Evolutionary conservation across 1,139 yeast genomes (phyloP).

Genomic region (Blastobotrys malaysiensis): DNA sequence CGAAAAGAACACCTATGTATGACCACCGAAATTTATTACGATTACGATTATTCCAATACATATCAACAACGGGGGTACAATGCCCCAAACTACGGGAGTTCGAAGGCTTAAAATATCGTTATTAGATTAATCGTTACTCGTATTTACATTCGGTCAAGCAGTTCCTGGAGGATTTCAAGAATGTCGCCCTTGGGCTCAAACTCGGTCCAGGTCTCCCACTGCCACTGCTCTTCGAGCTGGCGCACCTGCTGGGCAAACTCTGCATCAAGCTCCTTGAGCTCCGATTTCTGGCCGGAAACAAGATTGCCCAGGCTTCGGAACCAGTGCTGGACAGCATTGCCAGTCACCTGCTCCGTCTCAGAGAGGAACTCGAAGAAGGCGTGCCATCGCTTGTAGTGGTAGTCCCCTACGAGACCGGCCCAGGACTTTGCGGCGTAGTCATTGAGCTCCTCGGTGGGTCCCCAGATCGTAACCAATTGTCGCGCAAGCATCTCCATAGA

Average conservation of each 20-base stretch:
- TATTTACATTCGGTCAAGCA: not conserved
- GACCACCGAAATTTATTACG: no score
- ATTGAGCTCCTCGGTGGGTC: constrained; percentile 13
- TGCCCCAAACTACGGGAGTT: not conserved
- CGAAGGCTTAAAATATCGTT: no score
- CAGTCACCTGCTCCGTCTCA: not conserved
- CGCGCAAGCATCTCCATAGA: constrained; percentile 17
- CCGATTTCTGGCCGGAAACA: not conserved
- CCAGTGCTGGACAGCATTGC: not conserved
- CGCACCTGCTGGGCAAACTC: constrained; percentile 1
- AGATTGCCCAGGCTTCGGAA: constrained; percentile 1
- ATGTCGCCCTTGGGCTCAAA: constrained; percentile 6
- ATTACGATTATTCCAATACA: no score
- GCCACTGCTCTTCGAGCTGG: constrained; percentile 7
- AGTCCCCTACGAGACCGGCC: constrained; percentile 19
- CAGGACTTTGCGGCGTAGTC: constrained; percentile 19
- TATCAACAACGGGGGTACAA: no score
- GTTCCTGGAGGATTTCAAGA: constrained; percentile 2
- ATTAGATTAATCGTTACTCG: not conserved
- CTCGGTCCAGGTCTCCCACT: constrained; percentile 1
- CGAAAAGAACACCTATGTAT: no score
- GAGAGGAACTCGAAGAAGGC: constrained; percentile 11
- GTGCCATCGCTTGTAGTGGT: constrained; percentile 15
- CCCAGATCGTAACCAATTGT: constrained; percentile 19
- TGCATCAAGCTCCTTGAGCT: constrained; percentile 1